phyloP scores from a whole-genome alignment of 352 stramenopile genomes.

The Globisporangium lucens region DNA sequence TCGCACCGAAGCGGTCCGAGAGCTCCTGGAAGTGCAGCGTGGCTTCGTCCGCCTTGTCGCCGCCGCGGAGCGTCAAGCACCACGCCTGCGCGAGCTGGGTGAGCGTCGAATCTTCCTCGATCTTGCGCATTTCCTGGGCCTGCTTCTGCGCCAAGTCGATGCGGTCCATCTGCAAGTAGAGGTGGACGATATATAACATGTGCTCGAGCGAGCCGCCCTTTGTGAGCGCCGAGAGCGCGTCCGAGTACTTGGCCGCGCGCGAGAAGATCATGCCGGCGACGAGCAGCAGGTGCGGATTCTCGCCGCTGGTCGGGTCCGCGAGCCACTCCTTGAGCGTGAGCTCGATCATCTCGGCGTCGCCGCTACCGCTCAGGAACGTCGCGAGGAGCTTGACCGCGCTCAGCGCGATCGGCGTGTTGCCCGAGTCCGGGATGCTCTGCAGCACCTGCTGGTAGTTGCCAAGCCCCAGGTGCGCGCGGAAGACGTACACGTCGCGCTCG shows the following conservation, averaged over 20 bases:
- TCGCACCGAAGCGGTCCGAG: constrained; percentile 93
- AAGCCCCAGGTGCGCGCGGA: constrained; percentile 88
- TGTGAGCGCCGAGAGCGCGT: constrained; percentile 92
- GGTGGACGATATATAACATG: constrained; percentile 78
- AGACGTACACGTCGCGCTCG: constrained; percentile 94
- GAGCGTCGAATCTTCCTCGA: constrained; percentile 96
- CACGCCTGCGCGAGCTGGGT: constrained; percentile 93
- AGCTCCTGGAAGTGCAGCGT: constrained; percentile 93
- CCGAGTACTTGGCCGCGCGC: constrained; percentile 89
- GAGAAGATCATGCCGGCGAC: constrained; percentile 94
- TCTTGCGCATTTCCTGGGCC: constrained; percentile 86
- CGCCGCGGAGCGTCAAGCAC: constrained; percentile 79
- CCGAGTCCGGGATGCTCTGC: constrained; percentile 72
- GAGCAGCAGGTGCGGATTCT: constrained; percentile 92
- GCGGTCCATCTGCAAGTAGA: constrained; percentile 94
- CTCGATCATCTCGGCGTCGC: constrained; percentile 86
- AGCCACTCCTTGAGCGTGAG: constrained; percentile 92
- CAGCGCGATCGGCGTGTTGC: constrained; percentile 62
- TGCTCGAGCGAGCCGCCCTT: constrained; percentile 93
- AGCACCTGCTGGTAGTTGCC: constrained; percentile 90
- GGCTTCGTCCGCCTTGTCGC: constrained; percentile 85
- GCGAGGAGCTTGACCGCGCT: constrained; percentile 88
- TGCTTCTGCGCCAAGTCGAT: constrained; percentile 90
- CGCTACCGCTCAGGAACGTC: constrained; percentile 69
- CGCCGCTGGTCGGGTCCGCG: constrained; percentile 61